phyloP scores from a whole-genome alignment of 2,329 filamentous ascomycete genomes.

The Exserohilum rostratum region DNA sequence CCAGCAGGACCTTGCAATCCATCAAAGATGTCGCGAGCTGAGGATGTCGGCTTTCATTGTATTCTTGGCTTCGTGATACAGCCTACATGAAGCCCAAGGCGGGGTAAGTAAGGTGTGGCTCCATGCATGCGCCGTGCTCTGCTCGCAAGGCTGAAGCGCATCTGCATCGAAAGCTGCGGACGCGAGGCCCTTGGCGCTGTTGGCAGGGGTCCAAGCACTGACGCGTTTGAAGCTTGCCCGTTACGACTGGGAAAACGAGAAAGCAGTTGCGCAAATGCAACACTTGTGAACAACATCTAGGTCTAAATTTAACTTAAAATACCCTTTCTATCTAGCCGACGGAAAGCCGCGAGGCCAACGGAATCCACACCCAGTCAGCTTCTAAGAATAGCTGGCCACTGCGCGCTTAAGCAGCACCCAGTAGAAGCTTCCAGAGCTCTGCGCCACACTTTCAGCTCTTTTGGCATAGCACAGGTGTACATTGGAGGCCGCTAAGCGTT shows the following conservation, averaged over 20 bases:
- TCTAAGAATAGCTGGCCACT: constrained; percentile 2
- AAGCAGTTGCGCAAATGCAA: background rate
- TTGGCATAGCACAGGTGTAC: background rate
- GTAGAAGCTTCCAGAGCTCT: constrained; percentile 2
- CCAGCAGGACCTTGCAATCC: background rate
- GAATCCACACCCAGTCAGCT: constrained; percentile 1
- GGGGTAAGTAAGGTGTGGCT: background rate
- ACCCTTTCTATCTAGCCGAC: background rate
- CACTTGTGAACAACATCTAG: constrained; percentile 1
- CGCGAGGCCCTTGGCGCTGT: background rate
- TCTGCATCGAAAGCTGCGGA: background rate
- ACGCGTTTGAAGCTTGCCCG: background rate
- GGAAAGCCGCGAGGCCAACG: background rate
- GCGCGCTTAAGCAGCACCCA: background rate
- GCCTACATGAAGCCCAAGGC: background rate
- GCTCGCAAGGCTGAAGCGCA: background rate
- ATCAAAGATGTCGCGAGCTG: background rate
- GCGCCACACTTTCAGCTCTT: background rate
- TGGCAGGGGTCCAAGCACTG: background rate
- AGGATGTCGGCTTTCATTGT: background rate
- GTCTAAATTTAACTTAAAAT: background rate
- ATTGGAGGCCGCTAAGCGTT: background rate
- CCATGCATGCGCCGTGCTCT: background rate
- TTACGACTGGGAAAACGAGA: background rate
- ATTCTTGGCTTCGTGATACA: background rate